A percentile compares a stretch with the other conserved stretches of the same genome.
Evolutionary conservation across 371 early-diverging fungal species (phyloP).

Genomic region (Batkoa obscura): DNA sequence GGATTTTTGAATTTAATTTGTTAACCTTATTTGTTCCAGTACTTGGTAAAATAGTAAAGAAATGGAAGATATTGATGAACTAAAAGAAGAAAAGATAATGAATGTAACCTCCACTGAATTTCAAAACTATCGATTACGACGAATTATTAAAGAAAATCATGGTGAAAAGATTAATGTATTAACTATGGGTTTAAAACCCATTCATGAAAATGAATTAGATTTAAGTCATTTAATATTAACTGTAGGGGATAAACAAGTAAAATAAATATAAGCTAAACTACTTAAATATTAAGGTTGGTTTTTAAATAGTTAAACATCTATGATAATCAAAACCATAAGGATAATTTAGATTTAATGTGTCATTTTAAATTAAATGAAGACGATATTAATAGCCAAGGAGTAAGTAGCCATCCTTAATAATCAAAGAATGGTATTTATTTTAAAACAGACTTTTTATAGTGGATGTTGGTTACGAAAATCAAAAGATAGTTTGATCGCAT

Average conservation of each 20-base stretch:
- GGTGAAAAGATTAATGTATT: not conserved
- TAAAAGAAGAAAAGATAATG: no score
- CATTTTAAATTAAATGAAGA: not conserved
- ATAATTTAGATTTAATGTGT: not conserved
- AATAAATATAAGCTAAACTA: not conserved
- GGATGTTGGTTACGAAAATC: not conserved
- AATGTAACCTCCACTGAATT: not conserved
- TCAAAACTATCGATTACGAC: not conserved
- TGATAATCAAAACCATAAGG: not conserved
- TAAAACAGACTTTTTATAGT: not conserved
- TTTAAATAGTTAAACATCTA: not conserved
- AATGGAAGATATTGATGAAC: no score
- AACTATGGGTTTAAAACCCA: not conserved
- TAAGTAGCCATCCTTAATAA: not conserved
- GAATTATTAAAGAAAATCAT: constrained; percentile 1
- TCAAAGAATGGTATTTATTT: no score
- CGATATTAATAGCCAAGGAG: not conserved
- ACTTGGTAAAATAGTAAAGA: no score
- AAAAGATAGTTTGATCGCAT: not conserved
- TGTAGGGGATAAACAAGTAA: not conserved
- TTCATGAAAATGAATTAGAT: not conserved
- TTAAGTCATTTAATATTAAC: not conserved
- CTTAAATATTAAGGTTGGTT: not conserved
- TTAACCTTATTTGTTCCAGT: no score
- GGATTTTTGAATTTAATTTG: no score